A percentile compares a stretch with the other conserved stretches of the same genome.
Evolutionary conservation across 2,329 filamentous ascomycete species (phyloP).

Genomic region (Xylaria sp.): DNA sequence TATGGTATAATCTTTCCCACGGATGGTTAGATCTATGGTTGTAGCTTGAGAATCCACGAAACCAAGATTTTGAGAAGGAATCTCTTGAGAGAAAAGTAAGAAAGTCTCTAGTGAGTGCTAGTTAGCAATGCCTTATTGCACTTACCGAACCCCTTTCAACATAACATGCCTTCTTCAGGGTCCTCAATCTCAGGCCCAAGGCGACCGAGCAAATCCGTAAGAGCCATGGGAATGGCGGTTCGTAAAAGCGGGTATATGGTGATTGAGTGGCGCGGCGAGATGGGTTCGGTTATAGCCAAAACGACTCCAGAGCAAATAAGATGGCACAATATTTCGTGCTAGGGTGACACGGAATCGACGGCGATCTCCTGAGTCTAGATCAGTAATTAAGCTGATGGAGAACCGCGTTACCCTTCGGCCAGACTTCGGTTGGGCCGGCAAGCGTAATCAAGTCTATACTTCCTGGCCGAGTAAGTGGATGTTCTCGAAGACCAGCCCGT

Average conservation of each 20-base stretch:
- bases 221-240: constrained; percentile 36
- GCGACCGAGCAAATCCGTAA: constrained; percentile 37
- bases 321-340: constrained; percentile 16
- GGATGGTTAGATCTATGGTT: constrained; percentile 74
- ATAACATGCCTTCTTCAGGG: constrained; percentile 51
- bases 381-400: not conserved
- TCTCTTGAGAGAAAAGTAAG: constrained; percentile 80
- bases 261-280: constrained; percentile 10
- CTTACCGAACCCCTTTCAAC: constrained; percentile 24
- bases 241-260: not conserved
- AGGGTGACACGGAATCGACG: constrained; percentile 2
- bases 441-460: too few relatives aligned
- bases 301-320: constrained; percentile 14
- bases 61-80: constrained; percentile 82
- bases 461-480: too few relatives aligned
- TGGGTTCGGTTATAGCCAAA: constrained; percentile 31
- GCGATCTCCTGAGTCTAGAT: constrained; percentile 9
- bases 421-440: too few relatives aligned
- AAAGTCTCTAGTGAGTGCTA: constrained; percentile 78
- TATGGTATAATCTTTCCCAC: constrained; percentile 76
- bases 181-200: constrained; percentile 45
- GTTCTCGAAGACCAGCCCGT: not conserved
- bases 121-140: constrained; percentile 25
- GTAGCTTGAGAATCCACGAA: constrained; percentile 80
- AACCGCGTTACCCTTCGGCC: not conserved